phyloP scores from a whole-genome alignment of 2,329 filamentous ascomycete species.

The Xylariaceae sp. region DNA sequence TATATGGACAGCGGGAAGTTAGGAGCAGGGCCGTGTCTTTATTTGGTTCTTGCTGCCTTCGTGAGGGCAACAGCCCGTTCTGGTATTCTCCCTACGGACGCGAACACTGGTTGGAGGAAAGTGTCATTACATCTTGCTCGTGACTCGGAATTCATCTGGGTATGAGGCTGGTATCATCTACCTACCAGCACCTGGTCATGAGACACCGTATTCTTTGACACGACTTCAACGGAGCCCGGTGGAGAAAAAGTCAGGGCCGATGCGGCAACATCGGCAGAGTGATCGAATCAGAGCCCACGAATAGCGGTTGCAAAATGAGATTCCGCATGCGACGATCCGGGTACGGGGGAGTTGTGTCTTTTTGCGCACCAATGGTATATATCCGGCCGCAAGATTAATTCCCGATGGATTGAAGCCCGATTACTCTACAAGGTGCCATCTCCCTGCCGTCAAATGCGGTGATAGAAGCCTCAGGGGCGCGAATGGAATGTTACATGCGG shows the following conservation, averaged over 20 bases:
- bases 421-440: background rate
- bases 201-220: background rate
- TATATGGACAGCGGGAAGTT: background rate
- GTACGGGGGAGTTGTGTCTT: background rate
- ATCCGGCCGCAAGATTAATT: background rate
- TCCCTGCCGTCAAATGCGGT: background rate
- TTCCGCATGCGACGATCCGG: background rate
- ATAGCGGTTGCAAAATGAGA: background rate
- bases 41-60: constrained; percentile 10
- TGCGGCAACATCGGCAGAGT: constrained; percentile 2
- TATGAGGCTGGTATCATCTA: background rate
- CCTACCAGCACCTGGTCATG: background rate
- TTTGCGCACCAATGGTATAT: background rate
- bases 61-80: constrained; percentile 9
- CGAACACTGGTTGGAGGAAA: constrained; percentile 16
- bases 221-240: background rate
- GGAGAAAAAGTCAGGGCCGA: background rate
- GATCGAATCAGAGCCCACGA: constrained; percentile 8
- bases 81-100: background rate
- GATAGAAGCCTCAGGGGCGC: background rate
- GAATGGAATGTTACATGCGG: background rate
- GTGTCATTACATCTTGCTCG: constrained; percentile 7
- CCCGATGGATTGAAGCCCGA: background rate
- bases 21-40: background rate
- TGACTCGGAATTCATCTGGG: background rate